Evolutionary conservation across 805 yeast genomes (phyloP).

Genomic region (Starmerella asiatica): DNA sequence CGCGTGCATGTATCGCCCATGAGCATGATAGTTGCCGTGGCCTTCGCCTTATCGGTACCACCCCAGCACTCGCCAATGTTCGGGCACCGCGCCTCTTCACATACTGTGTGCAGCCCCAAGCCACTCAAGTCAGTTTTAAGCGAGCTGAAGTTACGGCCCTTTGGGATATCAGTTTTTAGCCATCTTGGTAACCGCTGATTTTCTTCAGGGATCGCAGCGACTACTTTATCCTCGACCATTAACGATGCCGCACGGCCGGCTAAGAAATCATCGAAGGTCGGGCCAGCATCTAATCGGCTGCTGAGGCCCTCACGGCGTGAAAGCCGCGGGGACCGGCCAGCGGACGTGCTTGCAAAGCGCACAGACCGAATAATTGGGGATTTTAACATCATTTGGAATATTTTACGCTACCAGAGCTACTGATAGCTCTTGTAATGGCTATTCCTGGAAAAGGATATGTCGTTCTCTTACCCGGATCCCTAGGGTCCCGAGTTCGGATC

Average conservation of each 20-base stretch:
- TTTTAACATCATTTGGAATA: slow-evolving; percentile 4
- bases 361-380: slow-evolving; percentile 1
- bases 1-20: slow-evolving; percentile 98
- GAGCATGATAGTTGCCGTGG: slow-evolving; percentile 95
- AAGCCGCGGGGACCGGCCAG: slow-evolving; percentile 2
- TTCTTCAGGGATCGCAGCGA: slow-evolving; percentile 26
- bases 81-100: slow-evolving; percentile 99
- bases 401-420: too few relatives aligned
- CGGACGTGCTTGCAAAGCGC: slow-evolving; percentile 7
- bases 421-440: too few relatives aligned
- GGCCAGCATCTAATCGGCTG: slow-evolving; percentile 66
- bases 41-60: slow-evolving; percentile 75
- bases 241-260: slow-evolving; percentile 61
- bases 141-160: slow-evolving; percentile 70
- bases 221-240: slow-evolving; percentile 49
- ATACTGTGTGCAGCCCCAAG: slow-evolving; percentile 80
- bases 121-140: slow-evolving; percentile 80
- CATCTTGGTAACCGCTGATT: slow-evolving; percentile 67
- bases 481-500: too few relatives aligned
- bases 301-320: slow-evolving; percentile 32
- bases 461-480: too few relatives aligned
- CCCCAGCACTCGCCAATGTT: slow-evolving; percentile 99
- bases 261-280: slow-evolving; percentile 84
- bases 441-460: too few relatives aligned
- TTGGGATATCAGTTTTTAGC: slow-evolving; percentile 95